Evolutionary conservation across 306 rosid species (phyloP).

Genomic region (Leucaena leucocephala): DNA sequence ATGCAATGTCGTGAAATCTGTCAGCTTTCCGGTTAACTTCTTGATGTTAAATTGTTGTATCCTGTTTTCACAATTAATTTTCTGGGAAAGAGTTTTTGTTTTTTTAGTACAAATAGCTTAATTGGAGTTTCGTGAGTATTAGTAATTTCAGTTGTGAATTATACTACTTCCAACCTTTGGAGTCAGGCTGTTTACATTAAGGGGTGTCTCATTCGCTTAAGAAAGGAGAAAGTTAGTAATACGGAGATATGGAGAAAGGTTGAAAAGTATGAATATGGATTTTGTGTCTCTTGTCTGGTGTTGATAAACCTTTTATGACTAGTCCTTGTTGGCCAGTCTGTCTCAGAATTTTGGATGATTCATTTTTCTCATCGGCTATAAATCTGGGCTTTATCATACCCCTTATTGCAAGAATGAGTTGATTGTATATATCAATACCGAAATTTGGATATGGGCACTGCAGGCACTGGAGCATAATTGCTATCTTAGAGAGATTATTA

Average conservation of each 20-base stretch:
- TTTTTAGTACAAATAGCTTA: not conserved
- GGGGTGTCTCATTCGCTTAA: too few relatives aligned
- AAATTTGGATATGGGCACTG: slow-evolving; percentile 1
- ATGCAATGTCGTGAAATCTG: not conserved
- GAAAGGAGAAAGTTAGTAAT: not conserved
- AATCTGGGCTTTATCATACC: not conserved
- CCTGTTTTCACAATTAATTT: not conserved
- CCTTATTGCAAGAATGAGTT: slow-evolving; percentile 6
- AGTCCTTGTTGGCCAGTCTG: not conserved
- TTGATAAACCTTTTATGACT: not conserved
- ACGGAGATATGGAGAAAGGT: not conserved
- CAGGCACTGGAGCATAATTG: too few relatives aligned
- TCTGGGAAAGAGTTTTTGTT: not conserved
- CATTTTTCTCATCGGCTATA: not conserved
- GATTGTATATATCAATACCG: too few relatives aligned
- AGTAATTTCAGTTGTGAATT: not conserved
- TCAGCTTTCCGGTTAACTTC: not conserved
- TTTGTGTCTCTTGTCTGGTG: not conserved
- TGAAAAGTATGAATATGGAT: not conserved
- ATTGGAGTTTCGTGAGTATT: not conserved
- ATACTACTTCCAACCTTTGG: not conserved
- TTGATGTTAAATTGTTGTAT: not conserved
- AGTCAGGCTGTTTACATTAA: not conserved
- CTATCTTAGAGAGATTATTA: too few relatives aligned
- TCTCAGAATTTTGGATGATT: too few relatives aligned